Conservation (phyloP, 2,329 filamentous ascomycete species). For the Aspergillus arachidicola region DNA sequence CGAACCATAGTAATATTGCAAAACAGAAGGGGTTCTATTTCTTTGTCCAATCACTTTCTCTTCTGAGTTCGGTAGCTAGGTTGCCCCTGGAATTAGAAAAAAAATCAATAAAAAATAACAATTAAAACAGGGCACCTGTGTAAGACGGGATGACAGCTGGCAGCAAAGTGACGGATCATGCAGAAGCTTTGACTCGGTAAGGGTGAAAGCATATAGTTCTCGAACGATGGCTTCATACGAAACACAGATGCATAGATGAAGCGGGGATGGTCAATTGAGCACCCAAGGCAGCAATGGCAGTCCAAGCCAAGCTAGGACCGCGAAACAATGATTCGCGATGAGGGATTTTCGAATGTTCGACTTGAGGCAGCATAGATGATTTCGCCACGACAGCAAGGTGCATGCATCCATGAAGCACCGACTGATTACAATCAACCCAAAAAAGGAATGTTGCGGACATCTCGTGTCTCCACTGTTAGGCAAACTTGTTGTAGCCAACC, state of each 20-base stretch:
- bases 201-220: conserved; percentile 25
- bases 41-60: background rate
- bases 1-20: conserved; percentile 9
- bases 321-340: conserved; percentile 29
- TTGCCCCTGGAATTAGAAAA: conserved; percentile 22
- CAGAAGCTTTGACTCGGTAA: conserved; percentile 36
- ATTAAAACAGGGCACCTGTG: conserved; percentile 26
- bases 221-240: conserved; percentile 30
- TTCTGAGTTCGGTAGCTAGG: conserved; percentile 25
- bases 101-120: conserved; percentile 11
- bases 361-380: conserved; percentile 32
- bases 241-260: conserved; percentile 31
- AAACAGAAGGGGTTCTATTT: background rate
- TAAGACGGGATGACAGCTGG: conserved; percentile 40
- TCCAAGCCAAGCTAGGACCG: conserved; percentile 27
- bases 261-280: conserved; percentile 33
- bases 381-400: conserved; percentile 42
- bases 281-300: conserved; percentile 33
- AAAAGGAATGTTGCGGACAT: conserved; percentile 35
- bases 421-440: conserved; percentile 35
- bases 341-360: conserved; percentile 40
- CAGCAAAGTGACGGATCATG: conserved; percentile 34
- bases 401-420: conserved; percentile 42
- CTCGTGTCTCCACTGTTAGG: conserved; percentile 38
- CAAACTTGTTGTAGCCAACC: conserved; percentile 37